Conservation (phyloP, 1,284 basidiomycete genomes). For the Fomitiporia mediterranea region DNA sequence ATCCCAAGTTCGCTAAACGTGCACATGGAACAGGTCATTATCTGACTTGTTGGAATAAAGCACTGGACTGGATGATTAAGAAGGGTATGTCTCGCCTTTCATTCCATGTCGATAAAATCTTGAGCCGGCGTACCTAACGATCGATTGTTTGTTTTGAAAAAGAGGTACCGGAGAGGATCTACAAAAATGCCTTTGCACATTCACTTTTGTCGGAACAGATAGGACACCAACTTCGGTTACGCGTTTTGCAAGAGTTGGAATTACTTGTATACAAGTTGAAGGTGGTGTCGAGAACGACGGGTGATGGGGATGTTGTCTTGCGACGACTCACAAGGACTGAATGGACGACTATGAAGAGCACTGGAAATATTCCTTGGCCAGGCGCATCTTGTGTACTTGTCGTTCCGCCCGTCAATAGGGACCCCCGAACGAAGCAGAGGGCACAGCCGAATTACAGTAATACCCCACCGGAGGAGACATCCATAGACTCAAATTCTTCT, state of each 20-base stretch:
- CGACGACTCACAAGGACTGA: conserved; percentile 61
- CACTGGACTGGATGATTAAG: conserved; percentile 33
- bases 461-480: conserved; percentile 32
- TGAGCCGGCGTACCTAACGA: conserved; percentile 9
- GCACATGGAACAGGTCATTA: conserved; percentile 45
- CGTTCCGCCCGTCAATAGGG: conserved; percentile 62
- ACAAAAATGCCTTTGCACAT: conserved; percentile 35
- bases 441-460: conserved; percentile 39
- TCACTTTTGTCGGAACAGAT: conserved; percentile 47
- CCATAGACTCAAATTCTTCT: not conserved
- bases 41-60: conserved; percentile 51
- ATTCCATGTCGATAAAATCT: too few species aligned
- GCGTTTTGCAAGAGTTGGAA: conserved; percentile 68
- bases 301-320: conserved; percentile 39
- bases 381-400: conserved; percentile 60
- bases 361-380: conserved; percentile 43
- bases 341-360: conserved; percentile 45
- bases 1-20: conserved; percentile 50
- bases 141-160: too few species aligned
- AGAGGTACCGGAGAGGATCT: conserved; percentile 23
- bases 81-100: conserved; percentile 30
- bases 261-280: conserved; percentile 45
- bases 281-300: conserved; percentile 24
- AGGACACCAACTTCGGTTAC: conserved; percentile 58
- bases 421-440: conserved; percentile 43